Conservation (phyloP, 495 filamentous ascomycete species). For the Cryomyces minteri region DNA sequence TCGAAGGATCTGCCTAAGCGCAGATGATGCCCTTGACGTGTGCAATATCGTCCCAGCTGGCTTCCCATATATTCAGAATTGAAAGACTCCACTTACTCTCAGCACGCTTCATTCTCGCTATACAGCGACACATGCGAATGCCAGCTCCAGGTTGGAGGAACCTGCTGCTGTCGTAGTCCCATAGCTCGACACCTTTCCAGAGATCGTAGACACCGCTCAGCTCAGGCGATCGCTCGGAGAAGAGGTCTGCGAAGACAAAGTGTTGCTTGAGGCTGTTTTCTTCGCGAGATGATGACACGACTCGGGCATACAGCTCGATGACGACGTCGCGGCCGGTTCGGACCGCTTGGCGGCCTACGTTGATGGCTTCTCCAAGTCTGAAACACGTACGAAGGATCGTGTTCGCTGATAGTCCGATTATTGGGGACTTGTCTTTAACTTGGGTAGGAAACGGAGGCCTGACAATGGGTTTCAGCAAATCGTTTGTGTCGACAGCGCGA, state of each 20-base stretch:
- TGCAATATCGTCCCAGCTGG: constrained; percentile 32
- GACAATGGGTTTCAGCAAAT: constrained; percentile 16
- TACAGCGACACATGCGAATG: constrained; percentile 28
- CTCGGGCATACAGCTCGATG: constrained; percentile 40
- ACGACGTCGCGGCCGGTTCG: constrained; percentile 25
- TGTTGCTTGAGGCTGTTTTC: constrained; percentile 26
- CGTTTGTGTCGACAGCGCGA: too few species aligned
- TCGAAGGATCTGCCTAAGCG: background rate
- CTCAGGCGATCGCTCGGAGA: constrained; percentile 33
- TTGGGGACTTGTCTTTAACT: constrained; percentile 29
- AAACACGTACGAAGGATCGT: constrained; percentile 38
- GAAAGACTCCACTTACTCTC: constrained; percentile 24
- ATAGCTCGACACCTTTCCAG: constrained; percentile 26
- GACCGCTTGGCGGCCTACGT: constrained; percentile 21
- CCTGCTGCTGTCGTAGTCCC: constrained; percentile 26
- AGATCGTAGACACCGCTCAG: constrained; percentile 28
- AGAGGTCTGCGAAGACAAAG: constrained; percentile 41
- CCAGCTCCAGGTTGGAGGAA: constrained; percentile 9
- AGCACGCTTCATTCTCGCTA: constrained; percentile 32
- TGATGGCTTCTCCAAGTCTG: constrained; percentile 36
- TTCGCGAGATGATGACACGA: constrained; percentile 32
- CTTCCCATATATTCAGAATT: constrained; percentile 33
- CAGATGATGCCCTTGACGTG: constrained; percentile 9
- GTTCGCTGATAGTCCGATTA: constrained; percentile 30
- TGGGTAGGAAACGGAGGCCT: constrained; percentile 29